A percentile compares a stretch with the other conserved stretches of the same genome.
Evolutionary conservation across 2,329 filamentous ascomycete species (phyloP).

Genomic region (Aspergillus pseudoglaucus): DNA sequence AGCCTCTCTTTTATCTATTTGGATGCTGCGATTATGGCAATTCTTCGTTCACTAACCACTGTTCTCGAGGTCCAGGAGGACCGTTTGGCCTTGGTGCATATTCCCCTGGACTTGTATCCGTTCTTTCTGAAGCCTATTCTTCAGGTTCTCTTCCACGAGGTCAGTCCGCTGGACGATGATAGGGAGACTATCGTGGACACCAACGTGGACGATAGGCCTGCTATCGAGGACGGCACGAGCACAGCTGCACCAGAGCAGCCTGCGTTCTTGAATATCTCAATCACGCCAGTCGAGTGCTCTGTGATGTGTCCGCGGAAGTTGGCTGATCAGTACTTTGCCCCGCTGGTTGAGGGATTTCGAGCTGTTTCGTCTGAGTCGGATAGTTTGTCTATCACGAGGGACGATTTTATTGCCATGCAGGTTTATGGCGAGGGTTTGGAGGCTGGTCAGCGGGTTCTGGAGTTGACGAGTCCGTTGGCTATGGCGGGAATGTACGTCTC

Average conservation of each 20-base stretch:
- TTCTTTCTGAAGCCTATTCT: slow-evolving; percentile 80
- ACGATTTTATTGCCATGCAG: slow-evolving; percentile 82
- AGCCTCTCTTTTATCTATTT: not conserved
- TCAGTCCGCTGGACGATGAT: slow-evolving; percentile 31
- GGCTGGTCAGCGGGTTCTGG: slow-evolving; percentile 82
- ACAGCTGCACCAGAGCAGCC: slow-evolving; percentile 49
- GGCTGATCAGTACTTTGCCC: slow-evolving; percentile 68
- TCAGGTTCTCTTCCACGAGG: slow-evolving; percentile 67
- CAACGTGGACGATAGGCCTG: slow-evolving; percentile 25
- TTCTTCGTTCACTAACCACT: slow-evolving; percentile 12
- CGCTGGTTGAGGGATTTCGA: slow-evolving; percentile 57
- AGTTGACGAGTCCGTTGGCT: slow-evolving; percentile 83
- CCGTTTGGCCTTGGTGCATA: slow-evolving; percentile 80
- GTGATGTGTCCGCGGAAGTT: slow-evolving; percentile 77
- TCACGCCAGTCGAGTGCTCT: slow-evolving; percentile 88
- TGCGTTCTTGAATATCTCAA: slow-evolving; percentile 85
- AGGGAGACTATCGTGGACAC: slow-evolving; percentile 22
- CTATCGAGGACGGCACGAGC: slow-evolving; percentile 7
- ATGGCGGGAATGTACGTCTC: slow-evolving; percentile 70
- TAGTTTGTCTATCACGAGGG: slow-evolving; percentile 66
- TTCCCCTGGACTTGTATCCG: slow-evolving; percentile 70
- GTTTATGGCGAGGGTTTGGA: slow-evolving; percentile 87
- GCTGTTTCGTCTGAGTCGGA: slow-evolving; percentile 32
- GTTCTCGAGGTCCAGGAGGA: slow-evolving; percentile 58
- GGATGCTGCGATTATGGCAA: not conserved